phyloP scores from a whole-genome alignment of 1,284 basidiomycete genomes.

The Cerrena zonata region DNA sequence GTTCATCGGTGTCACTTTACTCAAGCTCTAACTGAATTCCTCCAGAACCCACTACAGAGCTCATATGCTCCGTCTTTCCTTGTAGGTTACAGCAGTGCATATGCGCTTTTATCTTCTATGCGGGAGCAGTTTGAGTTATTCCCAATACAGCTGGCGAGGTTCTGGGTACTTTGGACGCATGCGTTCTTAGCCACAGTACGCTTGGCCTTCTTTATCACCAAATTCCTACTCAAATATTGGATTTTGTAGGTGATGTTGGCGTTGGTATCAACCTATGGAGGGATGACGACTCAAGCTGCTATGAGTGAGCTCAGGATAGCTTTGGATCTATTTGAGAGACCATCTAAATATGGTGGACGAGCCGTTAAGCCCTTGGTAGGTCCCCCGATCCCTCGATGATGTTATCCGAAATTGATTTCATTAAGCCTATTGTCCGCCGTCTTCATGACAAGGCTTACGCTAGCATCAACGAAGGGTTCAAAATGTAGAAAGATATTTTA shows the following conservation, averaged over 20 bases:
- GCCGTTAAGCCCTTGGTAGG: constrained; percentile 62
- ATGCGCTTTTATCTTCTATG: constrained; percentile 48
- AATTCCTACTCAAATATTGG: not conserved
- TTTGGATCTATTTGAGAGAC: constrained; percentile 55
- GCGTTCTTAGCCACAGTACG: constrained; percentile 57
- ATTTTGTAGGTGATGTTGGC: constrained; percentile 57
- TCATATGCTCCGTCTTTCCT: constrained; percentile 62
- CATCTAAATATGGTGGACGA: constrained; percentile 53
- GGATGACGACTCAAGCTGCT: constrained; percentile 57
- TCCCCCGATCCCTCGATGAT: no score
- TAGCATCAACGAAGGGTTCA: constrained; percentile 42
- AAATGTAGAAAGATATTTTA: constrained; percentile 47
- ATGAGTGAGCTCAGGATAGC: constrained; percentile 54
- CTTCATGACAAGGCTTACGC: constrained; percentile 57
- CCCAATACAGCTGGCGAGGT: constrained; percentile 41
- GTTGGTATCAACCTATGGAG: constrained; percentile 61
- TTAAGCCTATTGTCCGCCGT: constrained; percentile 56
- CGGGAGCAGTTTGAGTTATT: constrained; percentile 37
- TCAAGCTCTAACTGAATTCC: constrained; percentile 54
- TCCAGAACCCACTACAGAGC: constrained; percentile 51
- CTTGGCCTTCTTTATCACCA: constrained; percentile 13
- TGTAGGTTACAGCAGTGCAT: constrained; percentile 63
- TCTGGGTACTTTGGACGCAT: constrained; percentile 56
- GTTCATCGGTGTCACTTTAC: constrained; percentile 65
- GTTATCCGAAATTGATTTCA: constrained; percentile 18